These are phyloP conservation scores for Bipolaris cookei DNA, from an alignment of 2,329 filamentous ascomycete genomes.

Conservation along the genomic window DNA sequence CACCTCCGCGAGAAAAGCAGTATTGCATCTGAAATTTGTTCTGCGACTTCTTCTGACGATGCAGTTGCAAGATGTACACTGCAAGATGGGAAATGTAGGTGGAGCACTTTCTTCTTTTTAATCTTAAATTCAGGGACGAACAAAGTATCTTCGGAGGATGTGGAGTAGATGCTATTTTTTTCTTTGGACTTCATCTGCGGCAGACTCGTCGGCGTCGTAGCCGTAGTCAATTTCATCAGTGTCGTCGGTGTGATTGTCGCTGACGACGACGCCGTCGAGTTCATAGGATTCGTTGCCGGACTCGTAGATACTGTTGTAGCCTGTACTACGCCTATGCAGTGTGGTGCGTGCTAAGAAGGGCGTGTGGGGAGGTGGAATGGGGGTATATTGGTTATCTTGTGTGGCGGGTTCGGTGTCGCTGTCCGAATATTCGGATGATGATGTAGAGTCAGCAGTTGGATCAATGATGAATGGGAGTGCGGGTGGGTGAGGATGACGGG, in stretches of 20 bases:
- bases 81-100: not conserved
- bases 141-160: not conserved
- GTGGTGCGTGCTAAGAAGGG: not conserved
- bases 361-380: not conserved
- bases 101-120: not conserved
- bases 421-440: not conserved
- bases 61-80: not conserved
- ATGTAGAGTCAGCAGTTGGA: too few species aligned
- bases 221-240: not conserved
- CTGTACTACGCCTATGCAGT: not conserved
- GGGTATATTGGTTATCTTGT: not conserved
- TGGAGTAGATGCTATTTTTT: not conserved
- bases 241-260: not conserved
- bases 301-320: not conserved
- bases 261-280: not conserved
- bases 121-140: not conserved
- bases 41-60: conserved; percentile 16
- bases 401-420: not conserved
- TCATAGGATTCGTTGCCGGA: not conserved
- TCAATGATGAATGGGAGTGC: too few species aligned
- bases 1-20: conserved; percentile 23
- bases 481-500: not conserved
- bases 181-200: not conserved
- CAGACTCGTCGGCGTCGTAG: not conserved
- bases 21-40: conserved; percentile 26